phyloP scores from a whole-genome alignment of 139 green algal genomes.

The Gonium pectorale region DNA sequence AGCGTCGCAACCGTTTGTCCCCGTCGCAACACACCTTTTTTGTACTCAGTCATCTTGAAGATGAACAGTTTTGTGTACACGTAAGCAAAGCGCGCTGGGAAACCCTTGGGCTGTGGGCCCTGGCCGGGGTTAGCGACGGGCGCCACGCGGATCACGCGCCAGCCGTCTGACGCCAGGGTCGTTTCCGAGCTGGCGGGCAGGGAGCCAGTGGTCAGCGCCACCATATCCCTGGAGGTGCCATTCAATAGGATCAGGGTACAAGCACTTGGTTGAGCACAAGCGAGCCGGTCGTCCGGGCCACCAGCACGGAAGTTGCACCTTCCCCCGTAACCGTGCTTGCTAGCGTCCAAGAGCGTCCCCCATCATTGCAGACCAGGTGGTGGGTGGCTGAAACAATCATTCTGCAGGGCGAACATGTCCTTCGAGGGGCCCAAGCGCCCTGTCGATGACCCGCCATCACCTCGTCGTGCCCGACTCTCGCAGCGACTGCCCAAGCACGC shows the following conservation, averaged over 20 bases:
- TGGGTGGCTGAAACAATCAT: too few species aligned
- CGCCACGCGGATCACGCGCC: conserved; percentile 60
- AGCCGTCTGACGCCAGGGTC: conserved; percentile 67
- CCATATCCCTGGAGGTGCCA: conserved; percentile 62
- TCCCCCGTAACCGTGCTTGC: too few species aligned
- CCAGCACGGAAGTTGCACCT: too few species aligned
- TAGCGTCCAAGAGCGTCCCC: too few species aligned
- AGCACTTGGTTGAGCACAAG: not conserved
- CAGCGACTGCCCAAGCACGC: conserved; percentile 76
- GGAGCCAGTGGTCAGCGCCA: conserved; percentile 60
- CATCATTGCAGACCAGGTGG: too few species aligned
- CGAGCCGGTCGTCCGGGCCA: too few species aligned
- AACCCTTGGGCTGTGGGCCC: conserved; percentile 50
- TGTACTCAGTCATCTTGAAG: conserved; percentile 79
- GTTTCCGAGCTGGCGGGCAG: conserved; percentile 40
- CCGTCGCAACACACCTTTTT: conserved; percentile 46
- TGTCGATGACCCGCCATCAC: too few species aligned
- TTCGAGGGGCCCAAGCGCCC: too few species aligned
- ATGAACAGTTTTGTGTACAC: conserved; percentile 88
- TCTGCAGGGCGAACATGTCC: too few species aligned
- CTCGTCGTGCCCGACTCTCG: conserved; percentile 60
- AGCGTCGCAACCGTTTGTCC: not conserved
- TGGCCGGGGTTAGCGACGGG: conserved; percentile 69
- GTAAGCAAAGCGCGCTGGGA: conserved; percentile 69
- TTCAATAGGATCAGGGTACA: too few species aligned